Evolutionary conservation across 768 basidiomycete species (phyloP), one percentile per base, ranked within the genome.

Genomic region (Boletales sp.): DNA sequence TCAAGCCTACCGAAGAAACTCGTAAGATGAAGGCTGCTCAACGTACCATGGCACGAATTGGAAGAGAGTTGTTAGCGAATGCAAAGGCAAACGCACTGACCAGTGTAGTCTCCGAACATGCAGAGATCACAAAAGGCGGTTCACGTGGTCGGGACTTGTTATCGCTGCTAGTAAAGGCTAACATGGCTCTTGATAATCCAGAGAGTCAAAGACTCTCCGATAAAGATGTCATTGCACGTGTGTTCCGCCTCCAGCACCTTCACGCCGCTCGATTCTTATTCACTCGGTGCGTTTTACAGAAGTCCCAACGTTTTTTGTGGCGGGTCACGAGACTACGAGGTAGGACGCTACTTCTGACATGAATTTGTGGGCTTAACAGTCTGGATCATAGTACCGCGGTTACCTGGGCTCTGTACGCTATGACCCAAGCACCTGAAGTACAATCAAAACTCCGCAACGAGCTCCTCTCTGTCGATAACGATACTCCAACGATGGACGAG

Each of bases 401-500:
- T 1, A 72, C 75, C 2, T 89, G 85, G 85, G 75, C 79, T 4
- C 65, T 87, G 0, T 83, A 73, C 54, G 75, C 77, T 0, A 72
- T 90, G 12, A 70, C 77, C 0, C 70, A 75, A 45, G 56, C 76
- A 39, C 72, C 72, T 0, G 69, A 71, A 4, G 64, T 77, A 8
- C 86, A 87, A 57, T 67, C 57, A 4, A 78, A 78, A 55, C 74
- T 90, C 1, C 74, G 84, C 2, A 72, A 79, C 5, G 86, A 90
- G 58, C 68, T 84, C 0, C 62, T 78, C 13, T 58, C 69, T 0
- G 67, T 84, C 10, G 57, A 71, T 3, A 80, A 79, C 0, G 80
- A 85, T 13, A 77, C 67, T 1, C 85, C 85, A 1, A 75, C 76
- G 1, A 87, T 87, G 81, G 87, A 90, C 30, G 75, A 83, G 38